Percentiles rank a stretch among this genome's conserved stretches.
phyloP scores from a whole-genome alignment of 495 filamentous ascomycete species.

The Podospora pseudocomata region DNA sequence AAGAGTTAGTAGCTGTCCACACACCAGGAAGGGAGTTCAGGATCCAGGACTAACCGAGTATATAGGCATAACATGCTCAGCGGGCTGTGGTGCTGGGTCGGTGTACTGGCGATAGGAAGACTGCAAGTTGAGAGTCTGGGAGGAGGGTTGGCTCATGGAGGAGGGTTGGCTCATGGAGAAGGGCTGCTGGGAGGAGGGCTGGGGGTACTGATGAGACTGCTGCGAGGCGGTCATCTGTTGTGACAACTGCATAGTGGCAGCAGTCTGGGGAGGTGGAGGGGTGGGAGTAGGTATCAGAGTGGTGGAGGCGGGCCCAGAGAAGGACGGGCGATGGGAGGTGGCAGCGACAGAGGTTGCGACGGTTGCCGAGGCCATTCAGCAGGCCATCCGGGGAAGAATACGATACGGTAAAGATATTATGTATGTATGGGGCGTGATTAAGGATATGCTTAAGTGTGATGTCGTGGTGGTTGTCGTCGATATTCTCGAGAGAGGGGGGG shows the following conservation, averaged over 20 bases:
- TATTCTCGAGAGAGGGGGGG: too few species aligned
- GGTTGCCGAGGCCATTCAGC: slow-evolving; percentile 43
- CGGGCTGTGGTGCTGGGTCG: slow-evolving; percentile 43
- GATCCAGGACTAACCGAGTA: slow-evolving; percentile 58
- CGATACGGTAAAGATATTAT: slow-evolving; percentile 2
- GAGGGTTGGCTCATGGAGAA: slow-evolving; percentile 52
- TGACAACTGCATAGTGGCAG: slow-evolving; percentile 20
- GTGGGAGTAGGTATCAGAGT: slow-evolving; percentile 21
- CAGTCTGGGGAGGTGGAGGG: slow-evolving; percentile 31
- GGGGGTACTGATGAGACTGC: slow-evolving; percentile 36
- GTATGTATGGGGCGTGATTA: neutral
- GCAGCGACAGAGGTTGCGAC: slow-evolving; percentile 23
- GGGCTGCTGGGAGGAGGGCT: slow-evolving; percentile 48
- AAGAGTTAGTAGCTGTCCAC: slow-evolving; percentile 8
- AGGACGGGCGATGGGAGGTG: slow-evolving; percentile 23
- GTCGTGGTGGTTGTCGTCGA: slow-evolving; percentile 13
- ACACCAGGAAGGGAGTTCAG: neutral
- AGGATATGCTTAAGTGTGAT: neutral
- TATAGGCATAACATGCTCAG: slow-evolving; percentile 64
- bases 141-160: slow-evolving; percentile 46
- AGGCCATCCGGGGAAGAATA: slow-evolving; percentile 10
- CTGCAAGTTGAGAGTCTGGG: slow-evolving; percentile 27
- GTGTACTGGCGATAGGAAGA: slow-evolving; percentile 37
- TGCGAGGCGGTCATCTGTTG: slow-evolving; percentile 30
- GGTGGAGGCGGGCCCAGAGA: slow-evolving; percentile 35